Evolutionary conservation across 108 stramenopile genomes (phyloP).

Genomic region (Heterococcus sp.): DNA sequence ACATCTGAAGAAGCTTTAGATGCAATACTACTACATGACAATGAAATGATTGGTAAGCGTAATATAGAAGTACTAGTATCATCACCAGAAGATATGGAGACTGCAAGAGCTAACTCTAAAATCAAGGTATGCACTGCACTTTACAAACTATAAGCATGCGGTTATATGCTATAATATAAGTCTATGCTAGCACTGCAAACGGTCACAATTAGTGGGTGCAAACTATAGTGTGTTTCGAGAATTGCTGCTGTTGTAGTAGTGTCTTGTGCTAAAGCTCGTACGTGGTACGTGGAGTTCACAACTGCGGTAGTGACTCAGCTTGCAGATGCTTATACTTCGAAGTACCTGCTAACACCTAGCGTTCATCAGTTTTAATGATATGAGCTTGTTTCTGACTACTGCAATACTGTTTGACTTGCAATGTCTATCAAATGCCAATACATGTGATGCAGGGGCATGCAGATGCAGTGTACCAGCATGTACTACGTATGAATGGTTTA

Average conservation of each 20-base stretch:
- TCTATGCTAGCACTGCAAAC: neutral
- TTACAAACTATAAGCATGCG: neutral
- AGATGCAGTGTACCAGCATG: constrained; percentile 11
- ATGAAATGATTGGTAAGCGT: constrained; percentile 22
- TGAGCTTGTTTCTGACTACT: neutral
- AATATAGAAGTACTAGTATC: constrained; percentile 34
- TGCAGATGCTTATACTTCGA: neutral
- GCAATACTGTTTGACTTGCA: neutral
- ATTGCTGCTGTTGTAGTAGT: neutral
- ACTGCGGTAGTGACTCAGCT: too few relatives aligned
- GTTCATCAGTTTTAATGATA: neutral
- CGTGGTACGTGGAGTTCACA: too few relatives aligned
- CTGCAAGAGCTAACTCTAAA: constrained; percentile 1
- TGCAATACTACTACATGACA: constrained; percentile 11
- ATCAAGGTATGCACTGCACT: constrained; percentile 5
- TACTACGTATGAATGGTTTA: constrained; percentile 44
- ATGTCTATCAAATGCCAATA: too few relatives aligned
- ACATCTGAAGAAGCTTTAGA: constrained; percentile 9
- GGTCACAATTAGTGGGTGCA: too few relatives aligned
- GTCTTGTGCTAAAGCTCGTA: too few relatives aligned
- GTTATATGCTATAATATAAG: neutral
- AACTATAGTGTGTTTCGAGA: neutral
- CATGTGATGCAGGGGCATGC: constrained; percentile 2
- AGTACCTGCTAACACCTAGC: neutral
- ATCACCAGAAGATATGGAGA: constrained; percentile 9